These are phyloP conservation scores for Exophiala sideris DNA, from an alignment of 2,329 filamentous ascomycete species.

Conservation along the genomic window DNA sequence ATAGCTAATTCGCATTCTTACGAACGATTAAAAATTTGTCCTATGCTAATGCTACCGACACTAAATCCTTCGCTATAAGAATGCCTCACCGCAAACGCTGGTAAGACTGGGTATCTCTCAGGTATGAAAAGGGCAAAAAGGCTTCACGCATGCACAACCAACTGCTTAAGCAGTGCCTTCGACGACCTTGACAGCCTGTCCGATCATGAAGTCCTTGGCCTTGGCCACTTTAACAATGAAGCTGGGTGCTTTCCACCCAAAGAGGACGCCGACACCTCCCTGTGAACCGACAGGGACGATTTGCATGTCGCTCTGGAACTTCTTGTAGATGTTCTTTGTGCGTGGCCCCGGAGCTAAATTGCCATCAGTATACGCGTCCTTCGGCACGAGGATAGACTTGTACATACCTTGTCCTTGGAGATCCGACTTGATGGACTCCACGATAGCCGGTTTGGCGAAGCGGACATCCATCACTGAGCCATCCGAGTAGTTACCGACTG, in stretches of 20 bases:
- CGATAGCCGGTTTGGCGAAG: conserved; percentile 22
- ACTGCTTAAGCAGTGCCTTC: conserved; percentile 25
- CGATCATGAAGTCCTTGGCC: conserved; percentile 36
- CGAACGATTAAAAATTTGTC: background rate
- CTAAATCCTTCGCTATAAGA: background rate
- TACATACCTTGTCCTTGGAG: conserved; percentile 26
- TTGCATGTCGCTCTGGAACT: conserved; percentile 33
- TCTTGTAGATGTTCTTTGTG: conserved; percentile 34
- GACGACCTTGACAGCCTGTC: conserved; percentile 28
- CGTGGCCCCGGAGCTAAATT: conserved; percentile 27
- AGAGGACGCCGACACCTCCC: conserved; percentile 37
- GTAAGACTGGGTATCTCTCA: conserved; percentile 22
- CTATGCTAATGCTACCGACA: background rate
- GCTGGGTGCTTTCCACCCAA: conserved; percentile 38
- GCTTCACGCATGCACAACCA: background rate
- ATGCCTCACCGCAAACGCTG: conserved; percentile 2
- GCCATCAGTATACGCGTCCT: conserved; percentile 9
- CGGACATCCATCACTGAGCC: conserved; percentile 26
- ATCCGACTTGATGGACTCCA: conserved; percentile 28
- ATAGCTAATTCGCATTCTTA: background rate
- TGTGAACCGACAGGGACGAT: conserved; percentile 39
- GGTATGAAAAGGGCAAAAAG: conserved; percentile 9
- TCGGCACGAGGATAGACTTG: background rate
- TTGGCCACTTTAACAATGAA: conserved; percentile 39
- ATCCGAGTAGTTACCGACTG: conserved; percentile 29